Evolutionary conservation across 1,284 basidiomycete genomes (phyloP).

Genomic region (Tremellales sp.): DNA sequence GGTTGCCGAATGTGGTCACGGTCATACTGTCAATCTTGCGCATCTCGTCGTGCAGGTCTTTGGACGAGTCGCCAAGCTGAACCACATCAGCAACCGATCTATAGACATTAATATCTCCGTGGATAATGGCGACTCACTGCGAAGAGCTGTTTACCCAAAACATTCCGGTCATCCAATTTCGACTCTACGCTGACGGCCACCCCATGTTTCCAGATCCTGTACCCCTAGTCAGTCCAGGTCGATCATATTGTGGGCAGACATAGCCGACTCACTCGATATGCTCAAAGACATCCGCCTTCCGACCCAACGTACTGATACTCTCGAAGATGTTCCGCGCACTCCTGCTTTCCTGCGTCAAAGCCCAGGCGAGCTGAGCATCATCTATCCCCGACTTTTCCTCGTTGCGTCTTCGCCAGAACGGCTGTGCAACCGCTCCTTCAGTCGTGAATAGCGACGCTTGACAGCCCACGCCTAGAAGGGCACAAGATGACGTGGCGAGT

Average conservation of each 20-base stretch:
- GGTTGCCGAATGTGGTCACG: constrained; percentile 41
- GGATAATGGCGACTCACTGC: constrained; percentile 21
- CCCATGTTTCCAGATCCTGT: constrained; percentile 41
- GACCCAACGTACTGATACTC: constrained; percentile 32
- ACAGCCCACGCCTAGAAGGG: neutral
- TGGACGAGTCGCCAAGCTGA: constrained; percentile 40
- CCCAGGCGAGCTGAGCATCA: constrained; percentile 21
- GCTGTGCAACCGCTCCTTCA: neutral
- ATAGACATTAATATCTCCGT: neutral
- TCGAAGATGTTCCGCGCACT: constrained; percentile 41
- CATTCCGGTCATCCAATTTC: constrained; percentile 30
- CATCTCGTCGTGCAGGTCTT: constrained; percentile 38
- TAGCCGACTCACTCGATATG: constrained; percentile 32
- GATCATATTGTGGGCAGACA: neutral
- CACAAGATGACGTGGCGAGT: neutral
- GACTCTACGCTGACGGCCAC: constrained; percentile 34
- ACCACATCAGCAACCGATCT: constrained; percentile 10
- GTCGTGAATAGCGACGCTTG: neutral
- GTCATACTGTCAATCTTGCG: constrained; percentile 36
- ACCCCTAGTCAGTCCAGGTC: constrained; percentile 2
- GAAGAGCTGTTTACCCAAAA: constrained; percentile 30
- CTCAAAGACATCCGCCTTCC: constrained; percentile 29
- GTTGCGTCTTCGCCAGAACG: neutral
- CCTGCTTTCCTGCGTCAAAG: constrained; percentile 29
- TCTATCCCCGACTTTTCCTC: neutral